These are phyloP conservation scores for Cadophora sp. DNA, from an alignment of 2,329 filamentous ascomycete species.

Conservation along the genomic window DNA sequence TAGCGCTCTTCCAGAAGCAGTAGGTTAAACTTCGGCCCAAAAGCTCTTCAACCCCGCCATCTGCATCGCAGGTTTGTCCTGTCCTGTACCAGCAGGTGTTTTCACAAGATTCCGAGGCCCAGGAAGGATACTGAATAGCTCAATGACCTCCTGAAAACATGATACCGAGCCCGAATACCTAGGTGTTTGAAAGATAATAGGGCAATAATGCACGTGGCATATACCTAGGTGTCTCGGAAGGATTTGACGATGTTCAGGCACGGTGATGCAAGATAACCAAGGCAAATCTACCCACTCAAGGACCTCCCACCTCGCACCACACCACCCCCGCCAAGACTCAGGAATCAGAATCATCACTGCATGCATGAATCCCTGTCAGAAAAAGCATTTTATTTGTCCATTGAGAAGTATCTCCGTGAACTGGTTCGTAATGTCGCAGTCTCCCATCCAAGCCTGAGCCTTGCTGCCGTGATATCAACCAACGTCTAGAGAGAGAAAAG, in stretches of 20 bases:
- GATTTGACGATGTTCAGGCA: constrained; percentile 4
- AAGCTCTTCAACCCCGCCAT: background rate
- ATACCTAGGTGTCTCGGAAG: background rate
- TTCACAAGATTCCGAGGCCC: background rate
- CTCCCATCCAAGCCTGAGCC: constrained; percentile 29
- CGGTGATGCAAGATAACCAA: constrained; percentile 6
- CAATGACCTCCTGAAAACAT: too few relatives aligned
- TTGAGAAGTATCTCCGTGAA: constrained; percentile 3
- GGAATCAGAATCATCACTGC: background rate
- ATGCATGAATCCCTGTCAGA: constrained; percentile 10
- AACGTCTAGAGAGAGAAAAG: constrained; percentile 24
- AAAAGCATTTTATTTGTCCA: constrained; percentile 16
- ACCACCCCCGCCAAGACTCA: background rate
- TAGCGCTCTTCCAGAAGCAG: background rate
- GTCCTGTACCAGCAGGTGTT: background rate
- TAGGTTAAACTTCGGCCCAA: background rate
- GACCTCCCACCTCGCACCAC: background rate
- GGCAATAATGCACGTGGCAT: constrained; percentile 9
- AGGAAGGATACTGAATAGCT: too few relatives aligned
- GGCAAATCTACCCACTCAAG: background rate
- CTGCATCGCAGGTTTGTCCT: background rate
- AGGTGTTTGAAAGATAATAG: background rate
- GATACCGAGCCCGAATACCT: background rate
- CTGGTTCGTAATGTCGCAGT: constrained; percentile 14
- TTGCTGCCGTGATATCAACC: constrained; percentile 25